Evolutionary conservation across 2,329 filamentous ascomycete genomes (phyloP).

Genomic region (Penicillium sp.): DNA sequence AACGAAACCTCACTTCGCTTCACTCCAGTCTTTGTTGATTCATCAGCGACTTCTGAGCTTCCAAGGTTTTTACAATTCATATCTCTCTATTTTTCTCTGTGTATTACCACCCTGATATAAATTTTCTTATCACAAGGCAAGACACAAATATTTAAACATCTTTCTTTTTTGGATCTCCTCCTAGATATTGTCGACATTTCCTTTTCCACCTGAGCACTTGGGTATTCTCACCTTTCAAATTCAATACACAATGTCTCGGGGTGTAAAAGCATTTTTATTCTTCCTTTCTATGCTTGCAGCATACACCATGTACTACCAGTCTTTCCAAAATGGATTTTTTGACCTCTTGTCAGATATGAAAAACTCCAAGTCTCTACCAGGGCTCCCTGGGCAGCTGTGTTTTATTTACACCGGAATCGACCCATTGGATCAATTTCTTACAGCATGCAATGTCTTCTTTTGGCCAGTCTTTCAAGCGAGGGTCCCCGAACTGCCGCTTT

Average conservation of each 20-base stretch:
- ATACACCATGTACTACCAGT: conserved; percentile 3
- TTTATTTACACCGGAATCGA: neutral
- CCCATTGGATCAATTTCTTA: neutral
- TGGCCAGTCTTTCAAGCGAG: neutral
- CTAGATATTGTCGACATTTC: too few species aligned
- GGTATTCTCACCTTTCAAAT: too few species aligned
- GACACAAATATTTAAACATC: too few species aligned
- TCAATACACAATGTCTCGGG: neutral
- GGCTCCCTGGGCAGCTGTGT: neutral
- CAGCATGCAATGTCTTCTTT: neutral
- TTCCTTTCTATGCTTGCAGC: neutral
- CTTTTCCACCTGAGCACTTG: too few species aligned
- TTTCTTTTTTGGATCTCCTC: too few species aligned
- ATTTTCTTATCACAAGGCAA: too few species aligned
- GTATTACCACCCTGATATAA: too few species aligned
- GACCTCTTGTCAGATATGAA: neutral
- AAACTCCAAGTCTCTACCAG: neutral
- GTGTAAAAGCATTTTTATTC: neutral
- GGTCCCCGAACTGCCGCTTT: neutral
- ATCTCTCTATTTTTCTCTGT: too few species aligned
- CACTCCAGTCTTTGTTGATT: too few species aligned
- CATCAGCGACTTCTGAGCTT: too few species aligned
- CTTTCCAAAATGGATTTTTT: conserved; percentile 1
- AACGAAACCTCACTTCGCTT: too few species aligned
- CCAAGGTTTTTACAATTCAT: too few species aligned